Base-by-base conservation (phyloP, 164 flowering plant genomes). In the Echeveria elegans region DNA sequence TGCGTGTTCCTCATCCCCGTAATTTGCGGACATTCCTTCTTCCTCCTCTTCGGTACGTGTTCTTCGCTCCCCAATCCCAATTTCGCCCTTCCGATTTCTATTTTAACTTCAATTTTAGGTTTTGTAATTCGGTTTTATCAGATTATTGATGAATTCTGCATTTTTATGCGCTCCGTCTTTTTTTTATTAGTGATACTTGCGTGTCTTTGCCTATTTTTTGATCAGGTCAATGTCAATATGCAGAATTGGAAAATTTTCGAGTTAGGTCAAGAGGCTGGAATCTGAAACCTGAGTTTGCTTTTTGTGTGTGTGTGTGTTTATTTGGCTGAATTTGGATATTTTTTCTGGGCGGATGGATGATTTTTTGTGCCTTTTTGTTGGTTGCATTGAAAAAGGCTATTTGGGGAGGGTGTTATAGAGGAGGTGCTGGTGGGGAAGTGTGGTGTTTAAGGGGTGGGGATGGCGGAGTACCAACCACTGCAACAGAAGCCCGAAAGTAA, bases 401-500 rank as follows among this genome's bases (percentile, higher is more conserved):
- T 53, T 24, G 60, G 60, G 18, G 60, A 11, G 21, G 10, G n/a
- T 50, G 2, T 16, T 52, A 23, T 5, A 23, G 28, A 21, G 60
- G 30, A 1, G 60, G 41, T 41, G 72, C 31, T 31, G 58, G 63
- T 40, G 31, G 45, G 40, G 72, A 48, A 56, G 69, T 47, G 8
- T 72, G 72, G 18, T 50, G 56, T 11, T 53, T 30, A 53, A 53
- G 60, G 70, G 8, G n/a, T n/a, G 74, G 68, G 71, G 59, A 89
- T 94, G 98, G 75, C 85, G 1, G 93, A 91, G 76, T 73, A 79
- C 72, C 77, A 40, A 40, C 45, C 76, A 36, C 59, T 88, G 75
- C 94, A 83, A 71, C 98, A 86, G 77, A 89, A 94, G 75, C 88
- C 86, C 15, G 97, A 89, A 66, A 80, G 82, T 34, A 77, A 70